Evolutionary conservation across 2,329 filamentous ascomycete species (phyloP), one percentile per base, ranked within the genome.

Genomic region (Taxawa tesnikishii): DNA sequence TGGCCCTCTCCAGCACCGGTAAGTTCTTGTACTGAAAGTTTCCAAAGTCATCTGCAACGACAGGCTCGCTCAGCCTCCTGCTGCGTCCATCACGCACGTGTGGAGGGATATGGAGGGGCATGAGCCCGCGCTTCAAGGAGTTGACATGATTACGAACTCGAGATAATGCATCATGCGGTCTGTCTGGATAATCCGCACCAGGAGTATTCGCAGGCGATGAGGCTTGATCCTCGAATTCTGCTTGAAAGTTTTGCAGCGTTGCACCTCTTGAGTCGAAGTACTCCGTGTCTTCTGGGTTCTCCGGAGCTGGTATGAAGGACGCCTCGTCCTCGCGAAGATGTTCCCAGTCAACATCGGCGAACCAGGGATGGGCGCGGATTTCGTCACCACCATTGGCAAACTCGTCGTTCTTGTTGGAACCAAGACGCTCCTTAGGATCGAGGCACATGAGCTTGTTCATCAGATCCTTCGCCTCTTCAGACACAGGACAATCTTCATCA

Each of bases 1-100:
- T 98, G 33, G 90, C 90, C 56, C 94, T 96, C 48, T 96, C 90
- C 12, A 98, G 67, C 13, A 96, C 88, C 0, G 88, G 87, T 29
- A 98, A 62, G 47, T 98, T 98, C 62, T 98, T 98, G 67, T 94
- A 98, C 24, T 84, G 75, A 56, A 98, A 98, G 40, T 75, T 85
- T 18, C 90, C 90, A 63, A 98, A 98, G 52, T 98, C 92, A 54
- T 98, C 90, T 1, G 79, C 70, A 18, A 75, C 72, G 11, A 88
- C 76, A 1, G 90, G 90, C 55, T 98, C 90, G 54, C 88, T 96
- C 24, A 96, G 67, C 44, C 90, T 72, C 41, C 90, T 74, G 44
- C 75, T 87, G 49, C 93, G 83, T 32, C 81, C 71, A 55, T 98
- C 92, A 27, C 90, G 79, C 17, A 98, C 88, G 51, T 98, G 90